Percentiles rank a stretch among this genome's conserved stretches.
Conservation (phyloP, 1,284 basidiomycete species). For the Amylostereum areolatum region DNA sequence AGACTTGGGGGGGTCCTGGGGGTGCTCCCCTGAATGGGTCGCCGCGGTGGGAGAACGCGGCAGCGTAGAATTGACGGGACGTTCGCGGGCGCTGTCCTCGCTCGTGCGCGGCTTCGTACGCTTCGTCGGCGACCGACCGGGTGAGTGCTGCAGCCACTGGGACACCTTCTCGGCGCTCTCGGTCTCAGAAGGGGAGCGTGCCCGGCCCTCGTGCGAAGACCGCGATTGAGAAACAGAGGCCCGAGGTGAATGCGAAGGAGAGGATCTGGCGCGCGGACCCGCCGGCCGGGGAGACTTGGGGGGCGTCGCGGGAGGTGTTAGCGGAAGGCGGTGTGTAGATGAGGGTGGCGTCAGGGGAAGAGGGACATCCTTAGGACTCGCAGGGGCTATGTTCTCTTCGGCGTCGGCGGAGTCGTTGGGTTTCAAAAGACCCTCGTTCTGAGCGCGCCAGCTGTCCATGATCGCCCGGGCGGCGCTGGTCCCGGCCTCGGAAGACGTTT, state of each 20-base stretch:
- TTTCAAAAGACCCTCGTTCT: slow-evolving; percentile 7
- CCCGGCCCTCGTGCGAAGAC: neutral
- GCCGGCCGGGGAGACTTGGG: neutral
- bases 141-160: slow-evolving; percentile 1
- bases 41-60: neutral
- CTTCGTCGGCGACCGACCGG: neutral
- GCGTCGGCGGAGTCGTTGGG: neutral
- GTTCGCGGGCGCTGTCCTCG: neutral
- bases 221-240: too few species aligned
- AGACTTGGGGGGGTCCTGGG: too few species aligned
- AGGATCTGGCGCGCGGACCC: too few species aligned
- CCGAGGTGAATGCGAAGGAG: neutral
- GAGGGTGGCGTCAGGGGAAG: too few species aligned
- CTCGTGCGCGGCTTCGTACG: neutral
- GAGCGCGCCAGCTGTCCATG: slow-evolving; percentile 12
- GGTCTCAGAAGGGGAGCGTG: neutral
- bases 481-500: slow-evolving; percentile 5
- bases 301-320: neutral
- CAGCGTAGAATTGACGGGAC: neutral
- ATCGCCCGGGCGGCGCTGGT: slow-evolving; percentile 23
- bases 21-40: too few species aligned
- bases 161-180: slow-evolving; percentile 1
- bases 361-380: too few species aligned
- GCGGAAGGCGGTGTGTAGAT: neutral
- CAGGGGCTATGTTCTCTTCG: too few species aligned